Evolutionary conservation across 345 rosid genomes (phyloP).

Genomic region (Hibiscus mutabilis): DNA sequence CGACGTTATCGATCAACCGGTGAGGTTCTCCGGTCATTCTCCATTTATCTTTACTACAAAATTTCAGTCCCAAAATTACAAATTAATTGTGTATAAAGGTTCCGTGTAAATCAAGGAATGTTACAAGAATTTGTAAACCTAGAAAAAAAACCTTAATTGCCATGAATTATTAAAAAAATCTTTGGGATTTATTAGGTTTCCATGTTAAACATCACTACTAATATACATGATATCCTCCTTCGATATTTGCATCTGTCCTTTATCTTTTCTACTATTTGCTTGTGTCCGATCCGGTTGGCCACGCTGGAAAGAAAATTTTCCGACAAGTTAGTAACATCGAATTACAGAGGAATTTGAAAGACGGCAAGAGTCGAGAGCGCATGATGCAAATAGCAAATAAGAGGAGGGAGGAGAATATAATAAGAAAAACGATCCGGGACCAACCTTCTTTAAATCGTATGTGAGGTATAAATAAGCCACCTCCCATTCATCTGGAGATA

Average conservation of each 20-base stretch:
- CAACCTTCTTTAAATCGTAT: slow-evolving; percentile 80
- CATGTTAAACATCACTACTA: slow-evolving; percentile 19
- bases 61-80: not conserved
- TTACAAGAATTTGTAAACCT: not conserved
- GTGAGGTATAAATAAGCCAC: slow-evolving; percentile 81
- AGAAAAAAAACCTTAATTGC: too few species aligned
- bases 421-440: not conserved
- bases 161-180: not conserved
- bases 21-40: too few species aligned
- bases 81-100: not conserved
- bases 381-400: not conserved
- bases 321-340: not conserved
- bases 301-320: slow-evolving; percentile 35
- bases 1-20: too few species aligned
- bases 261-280: slow-evolving; percentile 41
- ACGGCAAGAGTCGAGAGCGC: not conserved
- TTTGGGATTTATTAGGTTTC: not conserved
- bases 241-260: slow-evolving; percentile 69
- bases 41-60: too few species aligned
- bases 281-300: slow-evolving; percentile 60
- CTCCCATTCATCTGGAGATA: slow-evolving; percentile 96
- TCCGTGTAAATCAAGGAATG: not conserved
- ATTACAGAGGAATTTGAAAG: not conserved
- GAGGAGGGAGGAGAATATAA: not conserved
- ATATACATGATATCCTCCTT: slow-evolving; percentile 63